phyloP scores from a whole-genome alignment of 2,329 filamentous ascomycete genomes.

The Arthroderma sp. region DNA sequence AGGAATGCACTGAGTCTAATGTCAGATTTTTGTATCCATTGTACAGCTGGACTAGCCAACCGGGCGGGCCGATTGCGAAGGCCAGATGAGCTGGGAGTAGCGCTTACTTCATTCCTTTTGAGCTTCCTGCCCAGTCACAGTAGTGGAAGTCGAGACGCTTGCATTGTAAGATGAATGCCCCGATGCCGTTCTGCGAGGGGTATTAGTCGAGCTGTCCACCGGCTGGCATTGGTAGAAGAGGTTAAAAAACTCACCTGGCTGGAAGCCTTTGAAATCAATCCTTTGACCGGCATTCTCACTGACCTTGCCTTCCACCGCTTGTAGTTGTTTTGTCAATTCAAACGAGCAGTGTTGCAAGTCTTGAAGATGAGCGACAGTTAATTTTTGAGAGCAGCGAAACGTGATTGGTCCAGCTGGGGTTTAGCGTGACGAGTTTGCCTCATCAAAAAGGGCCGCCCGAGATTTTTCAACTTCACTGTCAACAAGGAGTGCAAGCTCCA shows the following conservation, averaged over 20 bases:
- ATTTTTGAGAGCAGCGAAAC: neutral
- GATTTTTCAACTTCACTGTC: too few relatives aligned
- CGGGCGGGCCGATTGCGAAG: neutral
- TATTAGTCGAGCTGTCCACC: conserved; percentile 3
- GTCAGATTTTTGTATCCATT: neutral
- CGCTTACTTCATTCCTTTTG: conserved; percentile 79
- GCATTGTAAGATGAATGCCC: conserved; percentile 94
- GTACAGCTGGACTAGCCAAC: conserved; percentile 1
- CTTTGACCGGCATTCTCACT: conserved; percentile 31
- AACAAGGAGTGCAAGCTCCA: too few relatives aligned
- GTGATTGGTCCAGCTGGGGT: neutral
- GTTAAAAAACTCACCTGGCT: conserved; percentile 36
- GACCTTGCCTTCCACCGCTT: neutral
- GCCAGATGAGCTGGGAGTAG: neutral
- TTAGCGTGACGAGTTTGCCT: too few relatives aligned
- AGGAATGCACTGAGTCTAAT: conserved; percentile 57
- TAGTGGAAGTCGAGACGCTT: conserved; percentile 92
- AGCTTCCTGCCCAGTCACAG: conserved; percentile 92
- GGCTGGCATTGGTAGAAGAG: neutral
- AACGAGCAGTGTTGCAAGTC: neutral
- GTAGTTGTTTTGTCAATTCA: neutral
- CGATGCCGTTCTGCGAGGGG: conserved; percentile 69
- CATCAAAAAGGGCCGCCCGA: too few relatives aligned
- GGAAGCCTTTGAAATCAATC: conserved; percentile 41
- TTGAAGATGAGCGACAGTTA: neutral